Evolutionary conservation across 371 early-diverging fungal genomes (phyloP).

Genomic region (Rhizopus sp.): DNA sequence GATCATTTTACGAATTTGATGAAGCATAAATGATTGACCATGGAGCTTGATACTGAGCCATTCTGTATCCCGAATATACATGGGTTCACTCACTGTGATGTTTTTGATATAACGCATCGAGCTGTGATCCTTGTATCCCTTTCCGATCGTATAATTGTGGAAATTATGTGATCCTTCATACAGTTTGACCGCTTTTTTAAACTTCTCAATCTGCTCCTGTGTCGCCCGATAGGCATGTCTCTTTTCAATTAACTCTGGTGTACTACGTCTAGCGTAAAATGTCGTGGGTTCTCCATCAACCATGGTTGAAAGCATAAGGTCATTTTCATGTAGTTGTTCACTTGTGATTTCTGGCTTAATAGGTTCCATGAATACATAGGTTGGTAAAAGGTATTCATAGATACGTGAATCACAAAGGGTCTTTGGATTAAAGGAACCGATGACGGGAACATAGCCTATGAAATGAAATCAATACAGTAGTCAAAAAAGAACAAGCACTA

Average conservation of each 20-base stretch:
- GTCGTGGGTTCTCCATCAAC: slow-evolving; percentile 18
- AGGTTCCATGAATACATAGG: slow-evolving; percentile 77
- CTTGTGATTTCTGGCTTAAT: slow-evolving; percentile 20
- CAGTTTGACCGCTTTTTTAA: slow-evolving; percentile 66
- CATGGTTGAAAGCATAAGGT: slow-evolving; percentile 19
- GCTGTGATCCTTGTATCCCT: slow-evolving; percentile 73
- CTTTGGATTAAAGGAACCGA: slow-evolving; percentile 91
- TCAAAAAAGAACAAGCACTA: not conserved
- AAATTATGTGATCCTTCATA: slow-evolving; percentile 95
- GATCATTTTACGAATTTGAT: slow-evolving; percentile 99
- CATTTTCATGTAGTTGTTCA: slow-evolving; percentile 23
- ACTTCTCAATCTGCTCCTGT: slow-evolving; percentile 57
- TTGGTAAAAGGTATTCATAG: slow-evolving; percentile 98
- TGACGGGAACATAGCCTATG: slow-evolving; percentile 67
- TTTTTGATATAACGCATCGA: slow-evolving; percentile 81
- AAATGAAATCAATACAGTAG: slow-evolving; percentile 2
- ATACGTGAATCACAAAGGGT: slow-evolving; percentile 90
- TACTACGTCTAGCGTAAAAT: slow-evolving; percentile 30
- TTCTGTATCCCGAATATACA: slow-evolving; percentile 76
- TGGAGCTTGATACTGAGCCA: slow-evolving; percentile 94
- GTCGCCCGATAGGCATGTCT: slow-evolving; percentile 67
- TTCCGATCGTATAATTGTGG: slow-evolving; percentile 95
- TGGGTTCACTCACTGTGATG: slow-evolving; percentile 78
- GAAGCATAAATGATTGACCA: slow-evolving; percentile 99
- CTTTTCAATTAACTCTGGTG: slow-evolving; percentile 52